Evolutionary conservation across 129 eudicot genomes (phyloP).

Genomic region (Sambucus nigra): DNA sequence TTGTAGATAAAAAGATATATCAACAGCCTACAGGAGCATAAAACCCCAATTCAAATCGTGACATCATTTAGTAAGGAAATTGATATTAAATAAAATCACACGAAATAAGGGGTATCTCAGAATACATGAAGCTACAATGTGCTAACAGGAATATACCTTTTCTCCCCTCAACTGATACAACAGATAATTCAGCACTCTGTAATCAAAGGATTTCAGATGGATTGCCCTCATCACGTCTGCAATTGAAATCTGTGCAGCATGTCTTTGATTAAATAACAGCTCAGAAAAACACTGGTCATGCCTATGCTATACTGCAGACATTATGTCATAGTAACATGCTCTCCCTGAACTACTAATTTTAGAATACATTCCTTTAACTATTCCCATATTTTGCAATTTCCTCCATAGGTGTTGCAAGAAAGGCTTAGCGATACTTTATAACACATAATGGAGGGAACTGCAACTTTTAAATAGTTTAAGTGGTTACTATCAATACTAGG

Average conservation of each 20-base stretch:
- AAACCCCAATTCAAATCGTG: background rate
- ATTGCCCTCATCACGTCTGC: slow-evolving; percentile 73
- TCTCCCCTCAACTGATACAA: slow-evolving; percentile 71
- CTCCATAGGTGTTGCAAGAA: too few relatives aligned
- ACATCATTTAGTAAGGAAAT: background rate
- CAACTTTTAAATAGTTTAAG: too few relatives aligned
- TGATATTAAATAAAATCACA: background rate
- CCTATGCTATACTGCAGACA: background rate
- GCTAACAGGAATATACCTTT: slow-evolving; percentile 37
- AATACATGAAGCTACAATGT: background rate
- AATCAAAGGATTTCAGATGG: slow-evolving; percentile 87
- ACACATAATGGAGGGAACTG: too few relatives aligned
- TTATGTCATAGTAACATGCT: too few relatives aligned
- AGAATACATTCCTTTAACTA: too few relatives aligned
- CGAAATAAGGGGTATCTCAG: background rate
- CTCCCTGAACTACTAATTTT: too few relatives aligned
- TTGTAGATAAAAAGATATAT: too few relatives aligned
- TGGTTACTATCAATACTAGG: too few relatives aligned
- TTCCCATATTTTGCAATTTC: too few relatives aligned
- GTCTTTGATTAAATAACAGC: slow-evolving; percentile 1
- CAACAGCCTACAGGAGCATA: background rate
- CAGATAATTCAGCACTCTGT: slow-evolving; percentile 77
- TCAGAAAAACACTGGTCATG: background rate
- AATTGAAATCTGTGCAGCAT: slow-evolving; percentile 41
- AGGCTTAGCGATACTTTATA: too few relatives aligned